phyloP scores from a whole-genome alignment of 1,139 yeast species.

The Magnusiomyces tetraspermus region DNA sequence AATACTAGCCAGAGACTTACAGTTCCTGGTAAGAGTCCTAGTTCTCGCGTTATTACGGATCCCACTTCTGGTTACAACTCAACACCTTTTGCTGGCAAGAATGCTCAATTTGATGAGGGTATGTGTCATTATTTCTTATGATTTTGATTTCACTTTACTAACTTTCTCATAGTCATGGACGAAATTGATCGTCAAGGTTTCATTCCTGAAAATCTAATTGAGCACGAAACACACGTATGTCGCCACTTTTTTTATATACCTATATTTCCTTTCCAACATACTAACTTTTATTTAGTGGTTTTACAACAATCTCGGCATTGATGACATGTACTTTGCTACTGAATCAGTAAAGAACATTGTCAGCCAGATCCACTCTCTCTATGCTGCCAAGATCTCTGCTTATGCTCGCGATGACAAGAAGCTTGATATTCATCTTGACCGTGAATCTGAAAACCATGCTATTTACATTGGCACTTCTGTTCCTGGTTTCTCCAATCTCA shows the following conservation, averaged over 20 bases:
- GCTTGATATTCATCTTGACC: constrained; percentile 61
- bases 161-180: constrained; percentile 51
- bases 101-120: constrained; percentile 60
- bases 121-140: constrained; percentile 10
- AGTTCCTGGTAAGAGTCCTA: constrained; percentile 10
- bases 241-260: not conserved
- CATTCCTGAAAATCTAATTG: constrained; percentile 80
- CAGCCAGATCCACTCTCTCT: constrained; percentile 72
- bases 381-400: constrained; percentile 89
- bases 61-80: constrained; percentile 52
- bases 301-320: constrained; percentile 79
- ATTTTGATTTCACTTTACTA: not conserved
- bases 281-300: constrained; percentile 48
- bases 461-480: constrained; percentile 74
- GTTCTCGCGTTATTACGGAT: constrained; percentile 10
- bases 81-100: constrained; percentile 70
- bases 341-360: constrained; percentile 76
- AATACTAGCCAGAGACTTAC: not conserved
- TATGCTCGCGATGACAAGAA: constrained; percentile 48
- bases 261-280: not conserved
- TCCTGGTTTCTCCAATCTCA: constrained; percentile 33
- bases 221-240: constrained; percentile 56
- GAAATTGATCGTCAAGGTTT: constrained; percentile 75
- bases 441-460: constrained; percentile 79
- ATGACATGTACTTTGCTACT: constrained; percentile 79